Percentiles rank a stretch among this genome's conserved stretches.
These are phyloP conservation scores for Teunomyces lycoperdinae DNA, from an alignment of 805 yeast genomes.

Conservation along the genomic window DNA sequence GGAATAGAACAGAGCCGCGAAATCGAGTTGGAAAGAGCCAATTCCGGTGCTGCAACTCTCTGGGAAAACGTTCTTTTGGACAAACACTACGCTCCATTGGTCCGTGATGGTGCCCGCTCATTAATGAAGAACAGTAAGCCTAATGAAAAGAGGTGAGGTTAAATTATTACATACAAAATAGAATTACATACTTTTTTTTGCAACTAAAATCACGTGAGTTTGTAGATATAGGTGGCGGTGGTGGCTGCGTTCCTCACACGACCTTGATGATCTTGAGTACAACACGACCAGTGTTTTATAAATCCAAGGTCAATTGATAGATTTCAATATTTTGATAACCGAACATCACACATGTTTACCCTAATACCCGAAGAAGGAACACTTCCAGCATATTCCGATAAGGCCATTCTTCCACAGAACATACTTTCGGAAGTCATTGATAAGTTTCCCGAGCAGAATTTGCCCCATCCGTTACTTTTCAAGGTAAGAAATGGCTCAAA, in stretches of 20 bases:
- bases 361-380: not conserved
- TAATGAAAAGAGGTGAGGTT: constrained; percentile 6
- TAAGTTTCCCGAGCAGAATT: constrained; percentile 11
- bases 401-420: constrained; percentile 28
- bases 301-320: not conserved
- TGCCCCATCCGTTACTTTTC: constrained; percentile 41
- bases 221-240: not conserved
- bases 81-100: constrained; percentile 79
- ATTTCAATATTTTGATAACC: not conserved
- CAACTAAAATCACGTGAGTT: not conserved
- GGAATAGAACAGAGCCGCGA: constrained; percentile 51
- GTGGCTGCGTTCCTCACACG: not conserved
- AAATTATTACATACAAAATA: not conserved
- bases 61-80: constrained; percentile 85
- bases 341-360: not conserved
- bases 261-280: not conserved
- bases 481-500: constrained; percentile 7
- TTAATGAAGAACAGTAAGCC: constrained; percentile 38
- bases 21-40: constrained; percentile 66
- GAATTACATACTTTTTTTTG: not conserved
- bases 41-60: constrained; percentile 82
- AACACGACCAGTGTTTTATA: not conserved
- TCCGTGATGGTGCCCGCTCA: constrained; percentile 60
- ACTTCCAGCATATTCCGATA: constrained; percentile 26
- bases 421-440: constrained; percentile 21